Percentiles rank a stretch among this genome's conserved stretches.
Evolutionary conservation across 169 alveolate genomes (phyloP).

Genomic region (Cryptosporidium baileyi): DNA sequence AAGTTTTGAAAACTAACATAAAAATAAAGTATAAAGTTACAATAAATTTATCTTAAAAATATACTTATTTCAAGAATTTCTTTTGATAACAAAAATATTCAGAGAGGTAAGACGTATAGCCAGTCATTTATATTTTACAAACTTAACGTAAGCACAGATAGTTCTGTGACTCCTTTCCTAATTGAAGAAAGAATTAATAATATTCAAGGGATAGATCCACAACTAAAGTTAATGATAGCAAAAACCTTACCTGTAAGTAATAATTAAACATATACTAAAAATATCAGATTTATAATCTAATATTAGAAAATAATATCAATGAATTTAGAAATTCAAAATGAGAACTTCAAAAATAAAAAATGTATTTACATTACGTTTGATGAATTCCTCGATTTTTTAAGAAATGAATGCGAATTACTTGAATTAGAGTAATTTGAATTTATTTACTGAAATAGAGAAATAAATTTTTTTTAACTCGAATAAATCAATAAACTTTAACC

Average conservation of each 20-base stretch:
- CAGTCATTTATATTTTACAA: no score
- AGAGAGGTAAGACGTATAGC: no score
- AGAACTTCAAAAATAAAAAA: background rate
- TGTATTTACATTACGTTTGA: background rate
- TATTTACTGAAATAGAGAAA: background rate
- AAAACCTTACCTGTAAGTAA: constrained; percentile 55
- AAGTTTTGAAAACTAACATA: background rate
- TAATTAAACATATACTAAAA: background rate
- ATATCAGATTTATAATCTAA: background rate
- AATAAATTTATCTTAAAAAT: no score
- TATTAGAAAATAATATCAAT: constrained; percentile 9
- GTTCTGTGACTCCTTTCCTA: constrained; percentile 2
- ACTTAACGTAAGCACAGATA: background rate
- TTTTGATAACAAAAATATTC: no score
- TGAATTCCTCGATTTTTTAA: constrained; percentile 15
- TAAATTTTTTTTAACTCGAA: background rate
- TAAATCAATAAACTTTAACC: background rate
- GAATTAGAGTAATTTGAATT: constrained; percentile 31
- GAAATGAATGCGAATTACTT: constrained; percentile 44
- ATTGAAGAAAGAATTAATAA: constrained; percentile 47
- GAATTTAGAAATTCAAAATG: background rate
- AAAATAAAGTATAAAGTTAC: no score
- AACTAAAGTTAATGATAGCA: constrained; percentile 43
- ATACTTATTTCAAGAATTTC: no score
- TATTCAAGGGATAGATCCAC: constrained; percentile 53